Evolutionary conservation across 2,329 filamentous ascomycete species (phyloP), one percentile per base, ranked within the genome.

Genomic region (Talaromyces verruculosus): DNA sequence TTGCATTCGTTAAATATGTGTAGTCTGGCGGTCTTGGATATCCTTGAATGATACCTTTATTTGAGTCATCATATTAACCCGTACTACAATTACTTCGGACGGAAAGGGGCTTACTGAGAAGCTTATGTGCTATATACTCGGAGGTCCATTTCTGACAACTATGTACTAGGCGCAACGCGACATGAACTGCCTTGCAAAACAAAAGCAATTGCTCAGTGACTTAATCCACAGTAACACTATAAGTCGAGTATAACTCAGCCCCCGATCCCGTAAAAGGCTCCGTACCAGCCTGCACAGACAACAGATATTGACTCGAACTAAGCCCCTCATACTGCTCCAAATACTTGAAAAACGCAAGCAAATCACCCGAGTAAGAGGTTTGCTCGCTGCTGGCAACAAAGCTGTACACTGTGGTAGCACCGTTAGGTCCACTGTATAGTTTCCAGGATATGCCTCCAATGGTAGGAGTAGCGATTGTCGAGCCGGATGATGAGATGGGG

Each of bases 351-450:
- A 90, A 90, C 6, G 80, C 76, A 69, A 80, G 81, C 68, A 89
- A 71, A 72, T 90, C 86, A 35, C 82, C 87, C 47, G 77, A 80
- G 76, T 87, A 90, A 74, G 69, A 81, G 25, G 78, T 81, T n/a
- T 84, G 76, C 41, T 82, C 74, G 57, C 75, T 80, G 19, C 69
- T 66, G 0, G 84, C 83, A 6, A 87, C 84, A 68, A 87, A 90
- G 71, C 84, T 86, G 78, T 83, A 89, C 11, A 90, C 87, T 3
- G 82, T 71, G 69, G 71, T 88, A 62, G 77, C 74, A 33, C 85
- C 84, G 69, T 89, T 88, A n/a, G 75, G 76, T n/a, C 88, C 88
- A 65, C 80, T 81, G 77, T 83, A 89, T 59, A 90, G 77, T 63
- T 85, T 82, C 83, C 84, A 90, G n/a, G 72, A 76, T 35, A 77